Base-by-base conservation (phyloP, 257 asterid species). In the Solanum medicagineum region DNA sequence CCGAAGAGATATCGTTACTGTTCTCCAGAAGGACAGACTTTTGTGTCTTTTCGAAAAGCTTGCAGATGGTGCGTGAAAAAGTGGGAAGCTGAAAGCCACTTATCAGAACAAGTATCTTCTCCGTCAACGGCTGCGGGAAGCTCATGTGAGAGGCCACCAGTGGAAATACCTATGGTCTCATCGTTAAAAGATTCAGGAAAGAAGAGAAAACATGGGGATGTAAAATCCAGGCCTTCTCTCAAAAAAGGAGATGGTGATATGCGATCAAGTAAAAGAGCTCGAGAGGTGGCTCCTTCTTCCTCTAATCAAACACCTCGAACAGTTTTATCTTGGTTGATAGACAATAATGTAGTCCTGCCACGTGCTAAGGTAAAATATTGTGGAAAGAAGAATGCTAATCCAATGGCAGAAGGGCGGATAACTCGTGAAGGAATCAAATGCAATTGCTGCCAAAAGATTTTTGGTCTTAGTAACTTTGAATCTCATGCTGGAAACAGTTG, bases 361-460 rank as follows among this genome's bases (percentile, higher is more conserved):
- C 86, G 95, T 91, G 86, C 88, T 59, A 93, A 88, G 88, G 99
- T 95, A 84, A 90, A 85, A 9, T 97, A 94, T 85, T 87, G 91
- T 12, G 63, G 87, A 22, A 85, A 83, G 82, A 91, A 87, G 55
- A 89, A 85, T 81, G 90, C 90, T 11, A 60, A 17, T 26, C 69
- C 84, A 17, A 84, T 84, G 87, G 89, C 87, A 81, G 95, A 95
- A 87, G 99, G 99, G 26, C 86, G 89, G 83, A 88, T 94, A 90
- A 90, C 94, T 79, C 97, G 97, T 73, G 94, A 94, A 45, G 99
- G 99, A 85, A 97, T 97, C 87, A 91, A 91, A 85, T 97, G 99
- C 85, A 77, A 83, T 83, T 97, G 99, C 85, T 97, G 98, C 81
- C 92, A 88, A 75, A 66, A 51, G 7, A 88, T 89, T 63, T 94